Percentiles rank a stretch among this genome's conserved stretches.
phyloP scores from a whole-genome alignment of 1,284 basidiomycete species.

The Irpex lacteus region DNA sequence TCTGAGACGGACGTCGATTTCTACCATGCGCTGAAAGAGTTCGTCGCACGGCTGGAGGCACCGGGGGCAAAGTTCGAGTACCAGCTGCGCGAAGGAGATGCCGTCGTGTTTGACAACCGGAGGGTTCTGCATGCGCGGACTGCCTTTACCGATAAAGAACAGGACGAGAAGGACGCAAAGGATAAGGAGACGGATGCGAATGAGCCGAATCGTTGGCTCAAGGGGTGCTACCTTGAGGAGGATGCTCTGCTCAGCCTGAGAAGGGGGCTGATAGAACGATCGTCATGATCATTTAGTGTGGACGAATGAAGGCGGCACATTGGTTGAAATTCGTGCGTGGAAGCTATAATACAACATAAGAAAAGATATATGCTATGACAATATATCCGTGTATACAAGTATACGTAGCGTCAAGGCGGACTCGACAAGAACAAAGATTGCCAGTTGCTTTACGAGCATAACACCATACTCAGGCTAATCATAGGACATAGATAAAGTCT shows the following conservation, averaged over 20 bases:
- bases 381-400: too few species aligned
- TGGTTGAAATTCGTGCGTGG: too few species aligned
- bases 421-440: background rate
- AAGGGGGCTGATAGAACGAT: slow-evolving; percentile 33
- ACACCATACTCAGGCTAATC: background rate
- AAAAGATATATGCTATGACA: background rate
- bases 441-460: background rate
- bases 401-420: too few species aligned
- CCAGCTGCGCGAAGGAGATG: slow-evolving; percentile 80
- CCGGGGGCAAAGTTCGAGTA: slow-evolving; percentile 60
- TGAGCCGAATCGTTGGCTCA: slow-evolving; percentile 73
- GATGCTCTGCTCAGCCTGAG: slow-evolving; percentile 69
- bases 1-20: slow-evolving; percentile 52
- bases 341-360: background rate
- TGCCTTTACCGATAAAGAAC: slow-evolving; percentile 53
- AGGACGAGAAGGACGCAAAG: slow-evolving; percentile 9
- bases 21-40: slow-evolving; percentile 65
- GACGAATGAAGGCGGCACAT: background rate
- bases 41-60: slow-evolving; percentile 61
- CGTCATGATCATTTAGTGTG: background rate
- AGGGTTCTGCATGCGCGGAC: slow-evolving; percentile 89
- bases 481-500: slow-evolving; percentile 44
- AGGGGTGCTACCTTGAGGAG: slow-evolving; percentile 85
- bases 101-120: slow-evolving; percentile 91
- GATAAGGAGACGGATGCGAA: slow-evolving; percentile 31